Conservation (phyloP, 441 rosid genomes). For the Populus hybrid region DNA sequence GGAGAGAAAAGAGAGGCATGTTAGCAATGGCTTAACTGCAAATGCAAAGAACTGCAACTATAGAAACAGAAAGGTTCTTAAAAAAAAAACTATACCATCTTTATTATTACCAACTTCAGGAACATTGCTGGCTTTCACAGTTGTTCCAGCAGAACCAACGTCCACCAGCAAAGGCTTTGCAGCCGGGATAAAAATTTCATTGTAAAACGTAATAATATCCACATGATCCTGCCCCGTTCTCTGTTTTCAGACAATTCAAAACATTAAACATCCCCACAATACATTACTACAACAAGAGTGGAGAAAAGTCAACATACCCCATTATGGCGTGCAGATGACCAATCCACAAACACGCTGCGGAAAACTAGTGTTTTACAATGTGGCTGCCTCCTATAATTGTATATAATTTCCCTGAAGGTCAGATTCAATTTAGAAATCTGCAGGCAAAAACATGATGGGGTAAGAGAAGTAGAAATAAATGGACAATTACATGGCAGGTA, state of each 20-base stretch:
- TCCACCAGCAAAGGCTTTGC: slow-evolving; percentile 83
- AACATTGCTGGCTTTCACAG: slow-evolving; percentile 30
- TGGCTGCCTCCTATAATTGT: slow-evolving; percentile 94
- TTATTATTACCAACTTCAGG: slow-evolving; percentile 54
- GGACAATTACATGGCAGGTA: slow-evolving; percentile 12
- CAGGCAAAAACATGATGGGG: slow-evolving; percentile 20
- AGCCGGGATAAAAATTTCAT: slow-evolving; percentile 76
- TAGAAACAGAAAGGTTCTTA: background rate
- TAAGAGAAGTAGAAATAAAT: slow-evolving; percentile 17
- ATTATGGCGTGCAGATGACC: slow-evolving; percentile 52
- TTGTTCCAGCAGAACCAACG: slow-evolving; percentile 61
- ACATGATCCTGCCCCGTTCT: slow-evolving; percentile 80
- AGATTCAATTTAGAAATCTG: slow-evolving; percentile 82
- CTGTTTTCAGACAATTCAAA: slow-evolving; percentile 43
- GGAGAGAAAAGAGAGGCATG: slow-evolving; percentile 14
- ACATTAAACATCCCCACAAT: slow-evolving; percentile 23
- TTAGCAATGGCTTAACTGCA: slow-evolving; percentile 20
- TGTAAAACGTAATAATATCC: slow-evolving; percentile 88
- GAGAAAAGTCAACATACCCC: slow-evolving; percentile 44
- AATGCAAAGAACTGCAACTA: background rate
- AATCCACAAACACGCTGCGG: slow-evolving; percentile 80
- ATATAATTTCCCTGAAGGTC: slow-evolving; percentile 81
- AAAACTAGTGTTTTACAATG: slow-evolving; percentile 94
- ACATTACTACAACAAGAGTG: slow-evolving; percentile 12
- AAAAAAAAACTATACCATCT: slow-evolving; percentile 44